Evolutionary conservation across 176 grass and related monocot genomes (phyloP), one percentile per base, ranked within the genome.

Genomic region (Zoysia pacifica): DNA sequence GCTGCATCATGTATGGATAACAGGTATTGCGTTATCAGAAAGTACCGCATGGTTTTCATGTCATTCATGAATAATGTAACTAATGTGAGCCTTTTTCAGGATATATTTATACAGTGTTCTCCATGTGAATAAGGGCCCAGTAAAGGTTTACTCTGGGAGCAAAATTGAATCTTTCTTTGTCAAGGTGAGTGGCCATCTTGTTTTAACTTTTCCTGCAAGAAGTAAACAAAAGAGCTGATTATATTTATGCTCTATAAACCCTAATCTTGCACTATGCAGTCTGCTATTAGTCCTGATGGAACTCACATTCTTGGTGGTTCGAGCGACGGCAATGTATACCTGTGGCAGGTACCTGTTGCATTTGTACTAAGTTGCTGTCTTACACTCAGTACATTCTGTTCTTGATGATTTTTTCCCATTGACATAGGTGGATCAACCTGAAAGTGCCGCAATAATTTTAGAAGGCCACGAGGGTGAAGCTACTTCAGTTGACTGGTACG

Each of bases 111-210:
- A 99, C 63, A 93, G 91, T 73, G 83, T 86, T 69, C 87, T 99
- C 59, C 88, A 94, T 70, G 69, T 93, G 59, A 79, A 93, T 38
- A 93, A 87, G 82, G 96, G 96, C 42, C 96, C 92, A 74, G 48
- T 83, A n/a, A 99, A 95, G 49, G 45, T 84, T 70, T 95, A 88
- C 72, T 65, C 62, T 60, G 90, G 96, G 44, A 95, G 96, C 73
- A 99, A 91, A 95, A 93, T 99, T 2, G 92, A 93, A 38, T 99
- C 92, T 65, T 99, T 99, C 73, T 99, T 93, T 89, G 96, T 95
- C 9, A 99, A 99, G 87, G 87, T 70, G 73, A 73, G 52, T 59
- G 5, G 38, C 7, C 12, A 41, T 51, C 61, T 84, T 14, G 37
- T 42, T 83, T 56, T n/a, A 56, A n/a, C 53, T n/a, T 16, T 56